phyloP scores from a whole-genome alignment of 257 asterid genomes.

The Solanum raphanifolium region DNA sequence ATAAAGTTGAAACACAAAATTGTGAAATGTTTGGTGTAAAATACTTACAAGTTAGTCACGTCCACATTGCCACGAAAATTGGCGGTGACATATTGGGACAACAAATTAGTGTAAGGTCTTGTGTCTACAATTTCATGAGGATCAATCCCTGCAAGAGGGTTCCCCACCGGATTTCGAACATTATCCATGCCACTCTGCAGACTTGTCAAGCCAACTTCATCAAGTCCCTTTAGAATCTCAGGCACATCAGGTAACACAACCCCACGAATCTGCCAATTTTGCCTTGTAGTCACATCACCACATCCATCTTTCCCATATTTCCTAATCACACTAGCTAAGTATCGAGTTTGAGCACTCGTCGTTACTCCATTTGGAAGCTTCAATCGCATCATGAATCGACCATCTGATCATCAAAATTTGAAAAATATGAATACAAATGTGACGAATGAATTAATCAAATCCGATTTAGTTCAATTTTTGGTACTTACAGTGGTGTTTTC shows the following conservation, averaged over 20 bases:
- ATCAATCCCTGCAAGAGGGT: constrained; percentile 93
- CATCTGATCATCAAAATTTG: constrained; percentile 38
- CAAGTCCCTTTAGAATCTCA: constrained; percentile 69
- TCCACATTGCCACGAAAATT: constrained; percentile 73
- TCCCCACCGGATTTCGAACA: constrained; percentile 94
- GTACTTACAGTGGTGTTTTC: constrained; percentile 82
- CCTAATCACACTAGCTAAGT: constrained; percentile 62
- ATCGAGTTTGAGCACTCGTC: constrained; percentile 78
- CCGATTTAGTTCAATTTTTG: neutral
- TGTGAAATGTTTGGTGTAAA: neutral
- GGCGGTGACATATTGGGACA: constrained; percentile 78
- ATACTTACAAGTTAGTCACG: constrained; percentile 71
- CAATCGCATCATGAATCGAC: constrained; percentile 93
- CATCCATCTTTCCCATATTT: constrained; percentile 87
- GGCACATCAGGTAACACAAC: constrained; percentile 85
- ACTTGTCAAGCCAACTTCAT: constrained; percentile 82
- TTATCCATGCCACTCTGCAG: constrained; percentile 99
- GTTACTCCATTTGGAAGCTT: constrained; percentile 98
- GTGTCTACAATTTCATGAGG: constrained; percentile 85
- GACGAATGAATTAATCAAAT: neutral
- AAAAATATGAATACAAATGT: neutral
- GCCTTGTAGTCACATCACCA: constrained; percentile 90
- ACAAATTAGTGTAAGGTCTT: constrained; percentile 65
- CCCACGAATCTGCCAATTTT: constrained; percentile 96
- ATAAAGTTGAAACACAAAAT: neutral